These are phyloP conservation scores for Aureobasidium mangrovei DNA, from an alignment of 2,329 filamentous ascomycete genomes.

Conservation along the genomic window DNA sequence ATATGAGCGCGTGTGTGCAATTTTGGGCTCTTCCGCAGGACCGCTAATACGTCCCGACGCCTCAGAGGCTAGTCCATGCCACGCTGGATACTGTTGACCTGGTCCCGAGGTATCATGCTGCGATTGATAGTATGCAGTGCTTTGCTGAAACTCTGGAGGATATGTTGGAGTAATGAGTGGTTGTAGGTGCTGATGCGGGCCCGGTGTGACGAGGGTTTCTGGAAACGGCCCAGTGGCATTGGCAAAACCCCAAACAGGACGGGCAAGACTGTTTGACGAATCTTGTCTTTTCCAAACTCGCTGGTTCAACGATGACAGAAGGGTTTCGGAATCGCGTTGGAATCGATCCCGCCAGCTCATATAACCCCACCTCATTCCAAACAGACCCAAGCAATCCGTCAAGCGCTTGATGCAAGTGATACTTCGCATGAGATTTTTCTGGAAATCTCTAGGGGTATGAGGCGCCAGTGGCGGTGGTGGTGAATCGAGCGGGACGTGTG, in stretches of 20 bases:
- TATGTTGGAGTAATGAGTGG: conserved; percentile 9
- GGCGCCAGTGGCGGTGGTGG: conserved; percentile 27
- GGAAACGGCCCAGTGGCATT: neutral
- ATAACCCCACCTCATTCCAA: conserved; percentile 41
- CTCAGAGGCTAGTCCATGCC: neutral
- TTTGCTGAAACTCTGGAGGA: conserved; percentile 11
- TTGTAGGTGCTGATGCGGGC: conserved; percentile 2
- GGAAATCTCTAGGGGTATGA: conserved; percentile 23
- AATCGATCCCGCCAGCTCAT: conserved; percentile 43
- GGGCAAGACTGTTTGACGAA: neutral
- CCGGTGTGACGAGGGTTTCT: neutral
- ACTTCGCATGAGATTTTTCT: conserved; percentile 32
- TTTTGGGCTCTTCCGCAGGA: neutral
- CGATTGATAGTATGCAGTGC: neutral
- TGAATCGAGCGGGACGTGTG: conserved; percentile 31
- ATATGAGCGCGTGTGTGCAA: neutral
- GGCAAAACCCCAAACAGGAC: neutral
- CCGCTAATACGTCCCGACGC: neutral
- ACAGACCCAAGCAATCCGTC: conserved; percentile 36
- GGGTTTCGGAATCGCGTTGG: conserved; percentile 34
- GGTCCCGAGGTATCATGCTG: neutral
- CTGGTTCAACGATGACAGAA: conserved; percentile 35
- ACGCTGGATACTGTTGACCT: neutral
- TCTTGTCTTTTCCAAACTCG: conserved; percentile 26
- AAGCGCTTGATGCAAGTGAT: conserved; percentile 41